Conservation (phyloP, 2,329 filamentous ascomycete genomes). For the Aspergillus flavus region DNA sequence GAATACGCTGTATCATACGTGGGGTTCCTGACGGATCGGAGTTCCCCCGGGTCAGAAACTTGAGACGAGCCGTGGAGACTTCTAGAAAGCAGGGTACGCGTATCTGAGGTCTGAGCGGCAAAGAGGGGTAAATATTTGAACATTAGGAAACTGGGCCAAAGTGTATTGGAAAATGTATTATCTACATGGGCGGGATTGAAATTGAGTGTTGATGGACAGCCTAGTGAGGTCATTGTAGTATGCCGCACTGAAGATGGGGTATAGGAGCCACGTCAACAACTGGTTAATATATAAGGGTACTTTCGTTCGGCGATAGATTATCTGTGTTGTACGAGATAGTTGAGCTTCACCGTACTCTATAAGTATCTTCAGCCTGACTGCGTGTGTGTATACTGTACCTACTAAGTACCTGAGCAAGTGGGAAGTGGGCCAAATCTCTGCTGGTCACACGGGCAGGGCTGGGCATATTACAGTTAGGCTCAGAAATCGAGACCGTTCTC, state of each 20-base stretch:
- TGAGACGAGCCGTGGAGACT: neutral
- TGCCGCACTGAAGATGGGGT: neutral
- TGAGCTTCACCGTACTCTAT: neutral
- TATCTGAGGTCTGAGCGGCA: neutral
- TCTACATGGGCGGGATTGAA: neutral
- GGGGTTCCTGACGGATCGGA: neutral
- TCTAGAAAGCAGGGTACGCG: neutral
- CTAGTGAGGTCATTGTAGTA: too few species aligned
- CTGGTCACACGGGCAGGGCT: constrained; percentile 14
- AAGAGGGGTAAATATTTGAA: neutral
- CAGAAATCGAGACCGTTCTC: neutral
- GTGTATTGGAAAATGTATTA: neutral
- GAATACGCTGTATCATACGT: neutral
- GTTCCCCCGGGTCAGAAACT: neutral
- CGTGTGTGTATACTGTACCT: neutral
- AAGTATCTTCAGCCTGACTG: neutral
- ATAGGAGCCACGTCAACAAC: neutral
- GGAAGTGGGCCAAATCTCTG: constrained; percentile 7
- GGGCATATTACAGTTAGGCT: neutral
- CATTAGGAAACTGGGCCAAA: neutral
- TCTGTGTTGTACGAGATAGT: neutral
- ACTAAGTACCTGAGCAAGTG: neutral
- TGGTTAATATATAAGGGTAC: neutral
- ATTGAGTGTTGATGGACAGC: neutral
- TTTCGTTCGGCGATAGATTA: neutral